Evolutionary conservation across 768 basidiomycete genomes (phyloP), one percentile per base, ranked within the genome.

Genomic region (Calocera viscosa): DNA sequence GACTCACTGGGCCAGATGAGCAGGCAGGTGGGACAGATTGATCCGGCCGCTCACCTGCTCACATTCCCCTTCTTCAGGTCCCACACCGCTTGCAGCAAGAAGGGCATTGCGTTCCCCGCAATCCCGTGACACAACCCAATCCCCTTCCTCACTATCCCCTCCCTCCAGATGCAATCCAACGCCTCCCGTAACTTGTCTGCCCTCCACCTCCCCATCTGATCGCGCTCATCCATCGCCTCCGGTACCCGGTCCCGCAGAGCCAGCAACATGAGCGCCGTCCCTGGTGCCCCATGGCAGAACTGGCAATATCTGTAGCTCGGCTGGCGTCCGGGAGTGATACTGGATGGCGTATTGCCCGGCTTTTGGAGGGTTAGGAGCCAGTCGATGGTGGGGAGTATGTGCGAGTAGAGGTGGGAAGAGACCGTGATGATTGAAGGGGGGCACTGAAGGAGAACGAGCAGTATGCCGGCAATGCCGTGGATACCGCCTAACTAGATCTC

Each of bases 131-230:
- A 60, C 5, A 60, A 32, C 53, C 53, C 53, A 7, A 60, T 12
- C 53, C 53, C 53, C 53, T 60, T 60, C 53, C 2, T 60, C 53
- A 60, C 53, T 16, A 60, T 12, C 53, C 26, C 53, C 22, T 60
- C 53, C 26, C 53, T 26, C 53, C 53, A 60, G 14, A 60, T 60
- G 26, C 53, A 60, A 5, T 60, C 53, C 30, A 60, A 26, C 26
- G 53, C 24, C 2, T 28, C 26, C 30, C 16, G 5, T 2, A 60
- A 26, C 53, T 32, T 60, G 14, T 32, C 30, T 10, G 24, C 14
- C 30, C 53, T 26, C 53, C 53, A 60, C 14, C 53, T 12, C 10
- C 53, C 53, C 30, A 60, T 60, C 53, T 30, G n/a, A 5, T 32
- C 53, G 11, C 43, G 16, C 8, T 47, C 43, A 10, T 60, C 30